Conservation (phyloP, 805 yeast species). For the Yamadazyma endophytica region DNA sequence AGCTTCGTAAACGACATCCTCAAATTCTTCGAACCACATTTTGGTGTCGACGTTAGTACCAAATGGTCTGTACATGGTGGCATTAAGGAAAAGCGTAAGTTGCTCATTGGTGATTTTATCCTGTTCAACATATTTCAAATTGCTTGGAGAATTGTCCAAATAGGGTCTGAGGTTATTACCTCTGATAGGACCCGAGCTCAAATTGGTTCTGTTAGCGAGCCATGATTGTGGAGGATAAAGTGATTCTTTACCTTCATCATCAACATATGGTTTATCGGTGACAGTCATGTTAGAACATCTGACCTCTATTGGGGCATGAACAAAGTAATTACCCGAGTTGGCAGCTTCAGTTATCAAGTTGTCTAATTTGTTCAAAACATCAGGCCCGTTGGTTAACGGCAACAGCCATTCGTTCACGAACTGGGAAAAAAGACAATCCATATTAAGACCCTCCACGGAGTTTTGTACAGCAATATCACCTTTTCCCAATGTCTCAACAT, state of each 20-base stretch:
- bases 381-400: constrained; percentile 76
- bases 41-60: constrained; percentile 65
- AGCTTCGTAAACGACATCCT: constrained; percentile 66
- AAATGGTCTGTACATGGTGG: constrained; percentile 96
- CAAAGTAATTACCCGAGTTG: constrained; percentile 59
- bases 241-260: constrained; percentile 34
- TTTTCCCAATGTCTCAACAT: constrained; percentile 59
- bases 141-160: constrained; percentile 71
- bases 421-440: constrained; percentile 94
- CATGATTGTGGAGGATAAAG: constrained; percentile 45
- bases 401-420: constrained; percentile 98
- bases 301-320: constrained; percentile 94
- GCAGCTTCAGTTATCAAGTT: constrained; percentile 61
- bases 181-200: constrained; percentile 71
- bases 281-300: constrained; percentile 85
- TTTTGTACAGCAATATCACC: constrained; percentile 67
- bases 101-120: constrained; percentile 62
- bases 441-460: constrained; percentile 83
- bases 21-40: constrained; percentile 83
- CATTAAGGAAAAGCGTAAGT: constrained; percentile 82
- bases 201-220: constrained; percentile 45
- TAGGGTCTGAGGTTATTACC: constrained; percentile 83
- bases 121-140: constrained; percentile 49
- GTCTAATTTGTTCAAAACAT: constrained; percentile 59
- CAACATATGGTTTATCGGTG: constrained; percentile 31